A percentile compares a stretch with the other conserved stretches of the same genome.
Conservation (phyloP, 805 yeast genomes). For the Torulaspora microellipsoides region DNA sequence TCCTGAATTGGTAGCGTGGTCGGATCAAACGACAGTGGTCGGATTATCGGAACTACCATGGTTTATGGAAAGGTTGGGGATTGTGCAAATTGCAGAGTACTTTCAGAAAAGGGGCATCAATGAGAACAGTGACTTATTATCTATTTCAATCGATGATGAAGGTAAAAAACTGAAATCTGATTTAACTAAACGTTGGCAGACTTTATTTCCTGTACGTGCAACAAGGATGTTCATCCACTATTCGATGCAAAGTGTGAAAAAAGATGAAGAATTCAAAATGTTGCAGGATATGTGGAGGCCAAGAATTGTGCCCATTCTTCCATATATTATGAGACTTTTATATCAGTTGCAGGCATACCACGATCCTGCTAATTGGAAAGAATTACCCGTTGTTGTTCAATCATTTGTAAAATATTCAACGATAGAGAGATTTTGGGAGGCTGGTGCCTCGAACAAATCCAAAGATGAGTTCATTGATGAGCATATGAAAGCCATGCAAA, state of each 20-base stretch:
- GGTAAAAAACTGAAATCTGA: constrained; percentile 74
- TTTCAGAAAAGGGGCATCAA: constrained; percentile 79
- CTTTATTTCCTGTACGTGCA: constrained; percentile 91
- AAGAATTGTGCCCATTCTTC: constrained; percentile 83
- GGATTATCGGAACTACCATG: constrained; percentile 88
- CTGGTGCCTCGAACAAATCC: constrained; percentile 91
- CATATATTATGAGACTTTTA: constrained; percentile 80
- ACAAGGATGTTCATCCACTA: constrained; percentile 93
- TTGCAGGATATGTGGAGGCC: constrained; percentile 86
- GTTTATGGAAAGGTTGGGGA: constrained; percentile 97
- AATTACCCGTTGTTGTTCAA: constrained; percentile 83
- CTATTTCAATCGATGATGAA: constrained; percentile 83
- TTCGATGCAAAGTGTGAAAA: constrained; percentile 85
- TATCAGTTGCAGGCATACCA: constrained; percentile 93
- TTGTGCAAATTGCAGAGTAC: constrained; percentile 87
- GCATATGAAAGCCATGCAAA: constrained; percentile 87
- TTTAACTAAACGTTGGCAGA: constrained; percentile 87
- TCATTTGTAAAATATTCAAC: constrained; percentile 86
- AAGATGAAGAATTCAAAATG: constrained; percentile 62
- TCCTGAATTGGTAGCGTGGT: constrained; percentile 90
- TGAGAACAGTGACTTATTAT: constrained; percentile 66
- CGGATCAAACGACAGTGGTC: constrained; percentile 82
- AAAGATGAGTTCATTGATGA: constrained; percentile 93
- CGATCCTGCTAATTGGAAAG: constrained; percentile 87
- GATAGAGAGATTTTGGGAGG: constrained; percentile 96